Evolutionary conservation across 2,329 filamentous ascomycete species (phyloP), one percentile per base, ranked within the genome.

Genomic region (Onygenales sp.): DNA sequence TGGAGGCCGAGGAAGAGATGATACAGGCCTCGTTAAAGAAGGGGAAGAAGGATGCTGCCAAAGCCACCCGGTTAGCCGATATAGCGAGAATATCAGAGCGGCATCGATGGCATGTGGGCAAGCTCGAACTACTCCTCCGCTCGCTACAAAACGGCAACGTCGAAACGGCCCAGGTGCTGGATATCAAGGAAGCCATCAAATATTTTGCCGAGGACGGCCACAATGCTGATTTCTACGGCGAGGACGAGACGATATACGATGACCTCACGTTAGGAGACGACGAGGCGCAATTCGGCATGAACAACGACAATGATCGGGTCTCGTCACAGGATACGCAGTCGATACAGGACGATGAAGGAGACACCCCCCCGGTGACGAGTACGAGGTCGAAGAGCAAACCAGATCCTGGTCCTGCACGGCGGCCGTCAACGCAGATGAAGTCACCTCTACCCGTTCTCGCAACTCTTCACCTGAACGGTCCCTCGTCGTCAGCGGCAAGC

Each of bases 311-410:
- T 68, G 93, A 97, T 71, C 84, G 85, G 64, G 84, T 87, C 56
- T 97, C 92, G n/a, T 96, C 92, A 55, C 91, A 97, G 73, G 93
- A 98, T 70, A 82, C 87, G 32, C 89, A 95, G 66, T 97, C 93
- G 50, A 78, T 94, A 75, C 88, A 91, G 63, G 92, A 96, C 57
- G 92, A 97, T 39, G 69, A 79, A 40, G 74, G 21, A 27, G 21
- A 27, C 21, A 27, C 21, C 21, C 3, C 3, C 21, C 21, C 34
- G 11, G 46, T 39, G 9, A 44, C 14, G 31, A 10, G 10, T 14
- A 13, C 46, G 17, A 49, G 46, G 21, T 14, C 36, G 13, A 78
- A 14, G 89, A 95, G 52, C 64, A 77, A 79, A 57, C 73, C 77
- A 47, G 88, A 92, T 49, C 69, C 78, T 39, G 75, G 77, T 31